phyloP scores from a whole-genome alignment of 169 alveolate species.

The Theileria equi region DNA sequence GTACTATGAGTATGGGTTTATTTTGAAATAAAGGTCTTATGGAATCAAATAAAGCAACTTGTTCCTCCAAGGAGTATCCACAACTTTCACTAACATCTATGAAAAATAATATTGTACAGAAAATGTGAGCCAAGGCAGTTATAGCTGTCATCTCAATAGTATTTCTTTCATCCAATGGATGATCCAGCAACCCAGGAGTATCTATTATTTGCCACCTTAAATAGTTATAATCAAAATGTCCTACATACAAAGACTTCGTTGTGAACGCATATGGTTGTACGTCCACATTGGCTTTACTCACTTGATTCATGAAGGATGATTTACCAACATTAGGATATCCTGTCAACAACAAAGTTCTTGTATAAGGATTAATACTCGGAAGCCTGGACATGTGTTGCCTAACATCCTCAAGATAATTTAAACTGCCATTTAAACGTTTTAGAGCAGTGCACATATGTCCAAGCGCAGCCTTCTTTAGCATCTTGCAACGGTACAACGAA shows the following conservation, averaged over 20 bases:
- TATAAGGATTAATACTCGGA: conserved; percentile 94
- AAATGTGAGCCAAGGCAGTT: conserved; percentile 98
- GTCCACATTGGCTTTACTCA: conserved; percentile 97
- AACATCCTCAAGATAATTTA: conserved; percentile 96
- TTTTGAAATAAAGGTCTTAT: conserved; percentile 91
- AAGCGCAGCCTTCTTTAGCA: conserved; percentile 96
- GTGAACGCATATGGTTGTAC: conserved; percentile 99
- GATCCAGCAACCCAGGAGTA: conserved; percentile 99
- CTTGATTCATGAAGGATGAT: conserved; percentile 93
- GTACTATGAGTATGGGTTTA: conserved; percentile 92
- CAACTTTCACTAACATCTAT: conserved; percentile 96
- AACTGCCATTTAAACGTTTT: conserved; percentile 90
- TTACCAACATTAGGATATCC: conserved; percentile 99
- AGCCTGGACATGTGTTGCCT: conserved; percentile 95
- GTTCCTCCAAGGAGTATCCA: conserved; percentile 92
- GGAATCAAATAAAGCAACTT: conserved; percentile 89
- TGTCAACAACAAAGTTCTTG: conserved; percentile 90
- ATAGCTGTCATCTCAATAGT: conserved; percentile 98
- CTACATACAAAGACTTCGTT: conserved; percentile 98
- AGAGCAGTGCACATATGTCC: conserved; percentile 97
- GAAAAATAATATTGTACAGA: conserved; percentile 80
- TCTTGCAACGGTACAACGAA: conserved; percentile 94
- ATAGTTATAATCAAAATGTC: conserved; percentile 97
- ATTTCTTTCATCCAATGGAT: conserved; percentile 96
- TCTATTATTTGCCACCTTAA: conserved; percentile 98